phyloP scores from a whole-genome alignment of 1,284 basidiomycete genomes.

The Austropuccinia psidii region DNA sequence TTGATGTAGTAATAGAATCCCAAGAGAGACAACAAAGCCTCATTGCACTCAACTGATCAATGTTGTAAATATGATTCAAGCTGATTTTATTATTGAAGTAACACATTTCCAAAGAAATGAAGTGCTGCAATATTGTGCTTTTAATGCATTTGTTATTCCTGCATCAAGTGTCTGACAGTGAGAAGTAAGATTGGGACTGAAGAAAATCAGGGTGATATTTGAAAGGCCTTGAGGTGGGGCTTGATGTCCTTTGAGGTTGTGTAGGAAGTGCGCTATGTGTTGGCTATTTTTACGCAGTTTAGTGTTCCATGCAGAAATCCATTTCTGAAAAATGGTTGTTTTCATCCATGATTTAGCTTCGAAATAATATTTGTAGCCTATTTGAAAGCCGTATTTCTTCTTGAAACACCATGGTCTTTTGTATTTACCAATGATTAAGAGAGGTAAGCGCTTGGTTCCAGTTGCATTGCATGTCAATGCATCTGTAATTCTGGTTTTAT shows the following conservation, averaged over 20 bases:
- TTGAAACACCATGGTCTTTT: neutral
- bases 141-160: neutral
- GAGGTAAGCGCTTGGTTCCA: neutral
- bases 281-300: neutral
- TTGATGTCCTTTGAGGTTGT: neutral
- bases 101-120: too few species aligned
- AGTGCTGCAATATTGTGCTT: neutral
- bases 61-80: too few species aligned
- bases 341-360: conserved; percentile 7
- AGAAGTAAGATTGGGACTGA: neutral
- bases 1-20: too few species aligned
- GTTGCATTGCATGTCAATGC: neutral
- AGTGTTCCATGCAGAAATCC: neutral
- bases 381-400: too few species aligned
- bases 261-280: neutral
- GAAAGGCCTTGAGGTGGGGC: neutral
- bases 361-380: conserved; percentile 2
- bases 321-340: conserved; percentile 1
- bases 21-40: too few species aligned
- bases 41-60: too few species aligned
- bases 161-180: conserved; percentile 5
- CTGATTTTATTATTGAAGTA: too few species aligned
- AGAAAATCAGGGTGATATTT: neutral
- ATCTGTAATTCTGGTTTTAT: conserved; percentile 2
- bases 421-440: conserved; percentile 7